These are phyloP conservation scores for Naganishia albida DNA, from an alignment of 1,284 basidiomycete genomes.

Conservation along the genomic window DNA sequence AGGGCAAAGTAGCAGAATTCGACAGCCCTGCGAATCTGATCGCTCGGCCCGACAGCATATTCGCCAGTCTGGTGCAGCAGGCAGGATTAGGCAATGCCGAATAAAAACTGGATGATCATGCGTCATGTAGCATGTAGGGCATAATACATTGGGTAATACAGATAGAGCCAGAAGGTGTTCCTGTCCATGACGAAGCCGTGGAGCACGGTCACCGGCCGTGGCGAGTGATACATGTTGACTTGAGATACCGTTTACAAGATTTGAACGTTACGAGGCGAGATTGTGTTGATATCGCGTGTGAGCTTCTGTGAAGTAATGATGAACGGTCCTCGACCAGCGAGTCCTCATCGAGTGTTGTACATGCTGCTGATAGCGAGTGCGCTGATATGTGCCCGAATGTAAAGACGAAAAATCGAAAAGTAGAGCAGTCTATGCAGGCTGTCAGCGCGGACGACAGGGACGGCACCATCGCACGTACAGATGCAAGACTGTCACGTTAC, in stretches of 20 bases:
- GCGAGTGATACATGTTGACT: neutral
- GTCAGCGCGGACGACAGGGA: too few relatives aligned
- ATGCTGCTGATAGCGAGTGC: too few relatives aligned
- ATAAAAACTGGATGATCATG: neutral
- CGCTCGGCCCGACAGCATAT: slow-evolving; percentile 55
- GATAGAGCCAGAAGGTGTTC: too few relatives aligned
- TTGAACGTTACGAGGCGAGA: neutral
- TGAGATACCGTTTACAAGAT: too few relatives aligned
- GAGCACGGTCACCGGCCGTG: too few relatives aligned
- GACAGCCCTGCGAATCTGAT: slow-evolving; percentile 70
- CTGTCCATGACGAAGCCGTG: too few relatives aligned
- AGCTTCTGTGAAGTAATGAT: too few relatives aligned
- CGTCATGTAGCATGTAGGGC: neutral
- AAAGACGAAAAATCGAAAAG: neutral
- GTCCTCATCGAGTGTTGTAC: neutral
- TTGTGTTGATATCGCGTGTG: neutral
- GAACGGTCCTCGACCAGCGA: neutral
- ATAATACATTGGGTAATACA: neutral
- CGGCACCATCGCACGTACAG: too few relatives aligned
- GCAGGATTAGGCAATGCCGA: slow-evolving; percentile 30
- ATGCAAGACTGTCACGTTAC: neutral
- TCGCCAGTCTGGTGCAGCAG: slow-evolving; percentile 48
- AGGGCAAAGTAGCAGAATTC: slow-evolving; percentile 72
- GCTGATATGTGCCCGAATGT: neutral
- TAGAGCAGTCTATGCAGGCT: neutral